Evolutionary conservation across 805 yeast species (phyloP).

Genomic region (Lipomyces sp.): DNA sequence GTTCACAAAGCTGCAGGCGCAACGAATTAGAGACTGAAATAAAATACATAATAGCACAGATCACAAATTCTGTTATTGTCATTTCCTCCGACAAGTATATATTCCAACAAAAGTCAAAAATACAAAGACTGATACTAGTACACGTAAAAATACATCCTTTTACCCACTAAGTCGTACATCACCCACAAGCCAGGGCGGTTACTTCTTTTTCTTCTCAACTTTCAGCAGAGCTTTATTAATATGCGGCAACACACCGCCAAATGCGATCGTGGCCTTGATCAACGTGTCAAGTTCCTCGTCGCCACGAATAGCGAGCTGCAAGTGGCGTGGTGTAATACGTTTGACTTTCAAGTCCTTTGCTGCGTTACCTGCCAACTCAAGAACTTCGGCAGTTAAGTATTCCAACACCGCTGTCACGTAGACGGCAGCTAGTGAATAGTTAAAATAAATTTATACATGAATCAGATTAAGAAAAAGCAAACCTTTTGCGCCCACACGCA

Average conservation of each 20-base stretch:
- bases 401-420: slow-evolving; percentile 96
- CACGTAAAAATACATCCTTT: background rate
- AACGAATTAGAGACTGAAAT: background rate
- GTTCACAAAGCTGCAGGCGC: background rate
- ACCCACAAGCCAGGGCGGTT: slow-evolving; percentile 5
- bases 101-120: slow-evolving; percentile 1
- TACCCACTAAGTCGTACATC: background rate
- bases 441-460: background rate
- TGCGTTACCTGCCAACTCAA: slow-evolving; percentile 98
- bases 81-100: background rate
- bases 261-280: slow-evolving; percentile 93
- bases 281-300: slow-evolving; percentile 96
- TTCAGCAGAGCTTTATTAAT: slow-evolving; percentile 59
- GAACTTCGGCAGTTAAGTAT: slow-evolving; percentile 96
- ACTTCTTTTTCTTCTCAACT: slow-evolving; percentile 28
- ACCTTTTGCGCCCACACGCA: slow-evolving; percentile 78
- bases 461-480: slow-evolving; percentile 18
- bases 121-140: slow-evolving; percentile 7
- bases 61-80: background rate
- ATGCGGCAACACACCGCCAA: slow-evolving; percentile 97
- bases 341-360: slow-evolving; percentile 95
- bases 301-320: slow-evolving; percentile 96
- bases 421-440: slow-evolving; percentile 66
- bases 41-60: background rate
- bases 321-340: slow-evolving; percentile 97